Evolutionary conservation across 140 eudicot genomes (phyloP).

Genomic region (Ambrosia hybrid): DNA sequence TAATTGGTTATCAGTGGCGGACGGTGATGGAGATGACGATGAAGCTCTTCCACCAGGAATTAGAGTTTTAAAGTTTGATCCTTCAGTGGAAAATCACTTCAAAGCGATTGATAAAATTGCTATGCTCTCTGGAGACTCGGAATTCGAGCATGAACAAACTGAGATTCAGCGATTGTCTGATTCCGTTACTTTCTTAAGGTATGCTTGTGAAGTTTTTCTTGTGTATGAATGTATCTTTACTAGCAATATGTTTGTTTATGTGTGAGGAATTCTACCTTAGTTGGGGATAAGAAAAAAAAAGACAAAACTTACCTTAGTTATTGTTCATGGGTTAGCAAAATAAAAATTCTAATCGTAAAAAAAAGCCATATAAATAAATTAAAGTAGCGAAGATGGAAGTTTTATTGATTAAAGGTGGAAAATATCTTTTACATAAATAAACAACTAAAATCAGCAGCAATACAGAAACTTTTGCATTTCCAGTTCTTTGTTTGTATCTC

Average conservation of each 20-base stretch:
- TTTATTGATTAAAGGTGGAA: too few relatives aligned
- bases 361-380: too few relatives aligned
- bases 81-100: constrained; percentile 70
- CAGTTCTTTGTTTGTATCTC: too few relatives aligned
- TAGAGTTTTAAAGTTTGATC: constrained; percentile 54
- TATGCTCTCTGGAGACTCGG: constrained; percentile 49
- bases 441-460: too few relatives aligned
- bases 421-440: too few relatives aligned
- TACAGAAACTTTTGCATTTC: too few relatives aligned
- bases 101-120: constrained; percentile 49
- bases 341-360: too few relatives aligned
- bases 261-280: neutral
- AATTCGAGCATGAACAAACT: constrained; percentile 32
- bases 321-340: too few relatives aligned
- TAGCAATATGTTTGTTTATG: neutral
- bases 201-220: neutral
- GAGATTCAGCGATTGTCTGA: constrained; percentile 63
- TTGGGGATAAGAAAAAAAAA: too few relatives aligned
- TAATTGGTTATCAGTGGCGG: constrained; percentile 11
- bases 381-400: too few relatives aligned
- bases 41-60: constrained; percentile 30
- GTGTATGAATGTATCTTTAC: neutral
- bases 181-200: constrained; percentile 75
- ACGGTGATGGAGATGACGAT: constrained; percentile 1
- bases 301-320: too few relatives aligned